Conservation (phyloP, 2,329 filamentous ascomycete species). For the Fusarium lyarnte region DNA sequence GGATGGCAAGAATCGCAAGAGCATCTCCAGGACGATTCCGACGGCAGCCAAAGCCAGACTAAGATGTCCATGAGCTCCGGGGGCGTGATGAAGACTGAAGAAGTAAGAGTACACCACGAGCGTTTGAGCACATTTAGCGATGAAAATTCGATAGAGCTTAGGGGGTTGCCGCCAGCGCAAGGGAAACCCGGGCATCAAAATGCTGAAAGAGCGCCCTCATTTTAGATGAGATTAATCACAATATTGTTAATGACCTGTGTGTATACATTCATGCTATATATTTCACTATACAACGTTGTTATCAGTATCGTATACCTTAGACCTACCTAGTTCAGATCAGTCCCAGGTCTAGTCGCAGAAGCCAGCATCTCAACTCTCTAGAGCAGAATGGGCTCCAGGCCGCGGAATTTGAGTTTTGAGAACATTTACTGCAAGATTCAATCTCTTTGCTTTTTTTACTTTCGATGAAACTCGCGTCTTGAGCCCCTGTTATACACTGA, state of each 20-base stretch:
- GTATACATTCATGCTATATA: background rate
- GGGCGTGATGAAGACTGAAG: slow-evolving; percentile 46
- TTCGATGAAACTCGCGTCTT: too few species aligned
- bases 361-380: background rate
- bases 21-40: slow-evolving; percentile 41
- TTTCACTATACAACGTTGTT: fast-evolving
- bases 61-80: slow-evolving; percentile 18
- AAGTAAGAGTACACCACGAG: slow-evolving; percentile 43
- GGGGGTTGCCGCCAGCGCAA: slow-evolving; percentile 12
- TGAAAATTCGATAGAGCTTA: slow-evolving; percentile 38
- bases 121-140: slow-evolving; percentile 30
- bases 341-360: background rate
- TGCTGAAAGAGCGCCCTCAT: background rate
- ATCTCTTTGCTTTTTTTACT: background rate
- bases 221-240: background rate
- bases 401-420: background rate
- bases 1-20: slow-evolving; percentile 49
- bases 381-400: background rate
- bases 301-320: background rate
- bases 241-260: background rate
- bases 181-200: background rate
- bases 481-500: background rate
- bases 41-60: background rate
- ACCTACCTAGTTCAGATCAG: too few species aligned
- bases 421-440: too few species aligned